These are phyloP conservation scores for Eimeria brunetti DNA, from an alignment of 169 alveolate species.

Conservation along the genomic window DNA sequence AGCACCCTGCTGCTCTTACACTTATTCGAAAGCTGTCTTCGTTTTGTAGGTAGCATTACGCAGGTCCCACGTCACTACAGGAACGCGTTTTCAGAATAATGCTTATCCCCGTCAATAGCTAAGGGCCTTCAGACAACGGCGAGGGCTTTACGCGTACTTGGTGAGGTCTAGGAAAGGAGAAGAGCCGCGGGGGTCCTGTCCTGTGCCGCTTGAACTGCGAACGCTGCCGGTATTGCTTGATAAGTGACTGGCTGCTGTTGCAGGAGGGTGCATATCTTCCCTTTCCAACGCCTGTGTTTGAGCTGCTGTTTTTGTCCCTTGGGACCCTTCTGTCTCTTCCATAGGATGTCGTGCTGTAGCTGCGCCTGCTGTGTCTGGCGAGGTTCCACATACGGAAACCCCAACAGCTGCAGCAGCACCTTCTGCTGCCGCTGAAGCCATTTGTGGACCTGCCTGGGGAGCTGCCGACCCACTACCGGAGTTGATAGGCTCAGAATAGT, in stretches of 20 bases:
- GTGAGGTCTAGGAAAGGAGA: slow-evolving; percentile 40
- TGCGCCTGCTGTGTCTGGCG: neutral
- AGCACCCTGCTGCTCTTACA: neutral
- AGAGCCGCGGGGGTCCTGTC: neutral
- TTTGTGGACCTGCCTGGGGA: neutral
- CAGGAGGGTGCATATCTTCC: neutral
- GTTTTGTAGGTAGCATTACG: neutral
- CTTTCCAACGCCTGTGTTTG: neutral
- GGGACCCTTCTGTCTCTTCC: slow-evolving; percentile 9
- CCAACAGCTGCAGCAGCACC: slow-evolving; percentile 1
- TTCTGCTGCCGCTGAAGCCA: neutral
- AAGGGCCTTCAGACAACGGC: neutral
- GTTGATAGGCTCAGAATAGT: neutral
- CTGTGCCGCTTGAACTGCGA: neutral
- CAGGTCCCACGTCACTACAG: neutral
- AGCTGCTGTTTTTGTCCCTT: neutral
- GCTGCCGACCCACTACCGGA: neutral
- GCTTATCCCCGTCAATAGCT: neutral
- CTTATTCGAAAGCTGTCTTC: neutral
- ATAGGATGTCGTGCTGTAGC: neutral
- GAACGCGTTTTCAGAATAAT: neutral
- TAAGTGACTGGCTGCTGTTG: neutral
- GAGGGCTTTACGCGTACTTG: neutral
- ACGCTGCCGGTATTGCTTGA: neutral
- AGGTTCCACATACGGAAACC: neutral